phyloP scores from a whole-genome alignment of 208 protist species.

The Trypanosoma caninum region DNA sequence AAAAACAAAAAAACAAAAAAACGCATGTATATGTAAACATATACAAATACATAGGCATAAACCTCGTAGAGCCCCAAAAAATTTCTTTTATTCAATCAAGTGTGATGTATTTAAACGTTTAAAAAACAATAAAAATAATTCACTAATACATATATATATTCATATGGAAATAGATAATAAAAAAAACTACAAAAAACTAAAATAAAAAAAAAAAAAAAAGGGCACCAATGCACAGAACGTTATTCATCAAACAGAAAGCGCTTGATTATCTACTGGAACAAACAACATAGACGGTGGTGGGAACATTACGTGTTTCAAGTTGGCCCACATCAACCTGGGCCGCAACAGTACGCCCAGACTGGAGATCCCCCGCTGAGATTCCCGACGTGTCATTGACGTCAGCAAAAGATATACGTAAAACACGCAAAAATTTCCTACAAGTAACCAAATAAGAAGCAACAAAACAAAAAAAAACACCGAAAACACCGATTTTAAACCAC shows the following conservation, averaged over 20 bases:
- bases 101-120: no score
- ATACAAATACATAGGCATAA: neutral
- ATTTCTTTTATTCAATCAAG: no score
- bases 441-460: slow-evolving; percentile 36
- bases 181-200: no score
- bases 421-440: slow-evolving; percentile 51
- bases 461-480: slow-evolving; percentile 36
- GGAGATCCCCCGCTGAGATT: slow-evolving; percentile 14
- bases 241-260: neutral
- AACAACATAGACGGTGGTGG: slow-evolving; percentile 21
- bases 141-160: no score
- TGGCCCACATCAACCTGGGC: slow-evolving; percentile 13
- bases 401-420: slow-evolving; percentile 58
- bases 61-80: no score
- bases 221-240: no score
- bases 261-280: neutral
- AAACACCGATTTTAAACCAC: neutral
- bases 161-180: neutral
- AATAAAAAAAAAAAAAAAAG: no score
- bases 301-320: slow-evolving; percentile 16
- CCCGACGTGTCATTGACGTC: slow-evolving; percentile 35
- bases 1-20: neutral
- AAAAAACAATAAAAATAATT: no score
- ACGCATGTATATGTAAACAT: neutral
- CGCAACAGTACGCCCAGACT: neutral